A percentile compares a stretch with the other conserved stretches of the same genome.
phyloP scores from a whole-genome alignment of 352 stramenopile genomes.

The Globisporangium alternatum region DNA sequence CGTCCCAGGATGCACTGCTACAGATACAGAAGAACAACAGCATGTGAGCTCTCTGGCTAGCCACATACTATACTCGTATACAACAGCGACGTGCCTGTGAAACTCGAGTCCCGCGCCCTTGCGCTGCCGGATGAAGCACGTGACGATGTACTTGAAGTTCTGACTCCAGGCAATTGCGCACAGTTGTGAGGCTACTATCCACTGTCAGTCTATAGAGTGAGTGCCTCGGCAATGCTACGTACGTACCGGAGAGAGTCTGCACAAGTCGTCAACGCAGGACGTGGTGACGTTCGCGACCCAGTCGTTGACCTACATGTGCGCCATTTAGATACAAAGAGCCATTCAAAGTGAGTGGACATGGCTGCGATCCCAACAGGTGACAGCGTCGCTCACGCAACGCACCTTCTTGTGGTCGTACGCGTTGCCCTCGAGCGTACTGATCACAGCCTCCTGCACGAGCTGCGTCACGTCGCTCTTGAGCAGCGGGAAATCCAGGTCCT shows the following conservation, averaged over 20 bases:
- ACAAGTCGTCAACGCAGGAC: slow-evolving; percentile 66
- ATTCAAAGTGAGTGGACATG: not conserved
- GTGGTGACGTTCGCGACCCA: slow-evolving; percentile 71
- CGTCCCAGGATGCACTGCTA: slow-evolving; percentile 67
- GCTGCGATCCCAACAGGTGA: not conserved
- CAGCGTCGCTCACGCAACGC: not conserved
- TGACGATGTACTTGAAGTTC: slow-evolving; percentile 87
- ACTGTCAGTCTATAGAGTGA: too few relatives aligned
- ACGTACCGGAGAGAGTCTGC: slow-evolving; percentile 52
- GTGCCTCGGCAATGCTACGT: not conserved
- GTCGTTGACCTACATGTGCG: slow-evolving; percentile 39
- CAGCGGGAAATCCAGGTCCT: slow-evolving; percentile 68
- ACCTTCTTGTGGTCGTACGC: slow-evolving; percentile 80
- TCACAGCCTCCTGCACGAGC: slow-evolving; percentile 71
- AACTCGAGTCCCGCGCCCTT: slow-evolving; percentile 65
- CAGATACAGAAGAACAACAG: not conserved
- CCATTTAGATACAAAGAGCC: not conserved
- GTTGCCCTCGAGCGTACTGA: slow-evolving; percentile 70
- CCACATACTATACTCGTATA: not conserved
- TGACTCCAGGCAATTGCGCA: slow-evolving; percentile 12
- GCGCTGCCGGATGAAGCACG: slow-evolving; percentile 61
- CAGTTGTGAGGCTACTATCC: too few relatives aligned
- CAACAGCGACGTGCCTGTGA: slow-evolving; percentile 26
- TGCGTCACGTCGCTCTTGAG: slow-evolving; percentile 71
- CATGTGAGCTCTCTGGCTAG: not conserved